Evolutionary conservation across 495 filamentous ascomycete genomes (phyloP), one percentile per base, ranked within the genome.

Genomic region (Parathielavia hyrcaniae): DNA sequence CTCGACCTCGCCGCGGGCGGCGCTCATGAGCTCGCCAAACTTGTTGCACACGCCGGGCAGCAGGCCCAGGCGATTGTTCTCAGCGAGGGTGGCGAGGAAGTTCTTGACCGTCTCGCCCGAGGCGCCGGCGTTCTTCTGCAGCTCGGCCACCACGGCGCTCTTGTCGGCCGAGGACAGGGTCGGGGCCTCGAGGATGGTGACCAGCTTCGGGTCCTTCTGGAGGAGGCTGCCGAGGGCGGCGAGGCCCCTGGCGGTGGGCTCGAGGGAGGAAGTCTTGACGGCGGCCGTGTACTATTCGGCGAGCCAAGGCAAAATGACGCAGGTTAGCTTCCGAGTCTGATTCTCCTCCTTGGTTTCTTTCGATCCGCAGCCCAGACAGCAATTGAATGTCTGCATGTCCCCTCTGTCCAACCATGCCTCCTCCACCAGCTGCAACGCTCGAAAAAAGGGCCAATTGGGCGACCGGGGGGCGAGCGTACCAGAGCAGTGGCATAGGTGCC

Each of bases 401-500:
- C 38, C 23, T n/a, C 44, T 19, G 19, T 19, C 35, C 50, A 14
- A 30, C 14, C 2, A 13, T 40, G 10, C 14, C n/a, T 48, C 38
- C 54, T 36, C 44, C 53, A 41, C 30, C 44, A 17, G 1, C 16
- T 11, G 12, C 16, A 17, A n/a, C n/a, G 14, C 7, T 16, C 12
- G 34, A 13, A 23, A 5, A 7, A 3, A 44, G 13, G 2, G 10
- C 41, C 62, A 64, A 69, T 67, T 61, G 63, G 44, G 38, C 14
- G 45, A 23, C 47, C 38, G 36, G 54, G 53, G 52, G 47, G 61
- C 61, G 61, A 57, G 75, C 84, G 72, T 90, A 98, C 93, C 85
- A 98, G 80, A 79, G 93, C 93, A 80, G 84, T 89, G 68, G 93
- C 95, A 79, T 98, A 98, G 69, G 92, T 97, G 67, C 93, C 93